Base-by-base conservation (phyloP, 1,139 yeast species). In the Sugiyamaella sp. region DNA sequence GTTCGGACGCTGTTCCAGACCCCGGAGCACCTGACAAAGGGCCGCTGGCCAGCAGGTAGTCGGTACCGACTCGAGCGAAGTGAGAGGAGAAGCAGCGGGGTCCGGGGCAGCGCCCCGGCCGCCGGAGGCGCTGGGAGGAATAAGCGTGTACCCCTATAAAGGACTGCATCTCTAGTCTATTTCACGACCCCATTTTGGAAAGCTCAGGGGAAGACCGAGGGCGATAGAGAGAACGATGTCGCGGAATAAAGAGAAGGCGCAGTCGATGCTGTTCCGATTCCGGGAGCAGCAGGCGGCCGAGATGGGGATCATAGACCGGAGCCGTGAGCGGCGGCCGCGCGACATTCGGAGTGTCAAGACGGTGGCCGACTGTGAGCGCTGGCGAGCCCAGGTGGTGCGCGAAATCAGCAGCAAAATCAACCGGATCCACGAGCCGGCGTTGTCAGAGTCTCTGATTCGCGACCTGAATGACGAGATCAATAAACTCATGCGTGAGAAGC, bases 381-480 rank as follows among this genome's bases (percentile, higher is more conserved):
- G 90, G 88, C 72, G 96, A 49, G 71, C 75, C n/a, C 81, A 81
- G 55, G 79, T 89, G 5, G 64, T 84, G 4, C 73, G 78, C 47
- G 96, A 89, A 63, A 81, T 89, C 54, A 80, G 86, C 24, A 73
- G 76, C 19, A 80, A 81, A 59, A 72, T 86, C 42, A 76, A 86
- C 2, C 72, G 81, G 62, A 81, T 90, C 37, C 86, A 86, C 57
- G 96, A 89, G 65, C 68, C 74, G 1, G 71, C 81, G 8, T 64
- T 85, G 21, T 78, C 80, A 9, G 89, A 84, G 33, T 71, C 72
- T 41, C 87, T 85, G 62, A 70, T 90, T 1, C 73, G 95, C 46
- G 95, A 86, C 47, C 66, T 86, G 35, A 91, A 90, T 64, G 96
- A 88, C 62, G 84, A 82, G 52, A 74, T 89, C 56, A 91, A 90